Conservation (phyloP, 495 filamentous ascomycete genomes). For the Chlorociboria aeruginascens region DNA sequence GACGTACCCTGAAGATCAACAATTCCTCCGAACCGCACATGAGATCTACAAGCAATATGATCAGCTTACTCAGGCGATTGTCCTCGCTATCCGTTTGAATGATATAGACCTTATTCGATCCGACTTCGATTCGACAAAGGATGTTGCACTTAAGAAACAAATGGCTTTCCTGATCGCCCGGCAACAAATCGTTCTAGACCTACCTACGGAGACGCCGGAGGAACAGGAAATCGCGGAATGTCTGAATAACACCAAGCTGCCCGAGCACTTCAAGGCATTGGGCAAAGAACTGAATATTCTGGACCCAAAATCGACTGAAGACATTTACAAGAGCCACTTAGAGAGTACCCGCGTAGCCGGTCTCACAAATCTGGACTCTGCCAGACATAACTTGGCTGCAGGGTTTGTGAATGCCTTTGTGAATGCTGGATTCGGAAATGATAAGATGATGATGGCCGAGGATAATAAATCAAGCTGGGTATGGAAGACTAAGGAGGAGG, state of each 20-base stretch:
- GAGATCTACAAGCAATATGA: slow-evolving; percentile 86
- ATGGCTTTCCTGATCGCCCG: slow-evolving; percentile 87
- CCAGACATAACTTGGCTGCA: slow-evolving; percentile 88
- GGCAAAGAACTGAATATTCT: slow-evolving; percentile 95
- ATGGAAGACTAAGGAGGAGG: slow-evolving; percentile 98
- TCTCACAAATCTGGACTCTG: slow-evolving; percentile 88
- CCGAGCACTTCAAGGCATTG: slow-evolving; percentile 85
- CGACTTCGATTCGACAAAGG: slow-evolving; percentile 68
- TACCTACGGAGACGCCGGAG: slow-evolving; percentile 47
- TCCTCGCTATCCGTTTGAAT: slow-evolving; percentile 87
- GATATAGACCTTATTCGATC: slow-evolving; percentile 66
- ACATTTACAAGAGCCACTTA: slow-evolving; percentile 98
- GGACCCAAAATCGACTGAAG: slow-evolving; percentile 92
- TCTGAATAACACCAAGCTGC: slow-evolving; percentile 74
- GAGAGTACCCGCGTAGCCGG: slow-evolving; percentile 88
- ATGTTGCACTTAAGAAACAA: slow-evolving; percentile 79
- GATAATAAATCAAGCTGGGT: slow-evolving; percentile 84
- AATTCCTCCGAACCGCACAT: slow-evolving; percentile 84
- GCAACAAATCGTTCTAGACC: slow-evolving; percentile 77
- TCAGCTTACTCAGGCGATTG: slow-evolving; percentile 83
- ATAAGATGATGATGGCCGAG: slow-evolving; percentile 91
- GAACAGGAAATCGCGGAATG: slow-evolving; percentile 66
- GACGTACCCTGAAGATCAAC: slow-evolving; percentile 92
- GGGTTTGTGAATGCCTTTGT: slow-evolving; percentile 95
- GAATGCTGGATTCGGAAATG: slow-evolving; percentile 88